phyloP scores from a whole-genome alignment of 169 alveolate genomes.

The Eimeria sp. region DNA sequence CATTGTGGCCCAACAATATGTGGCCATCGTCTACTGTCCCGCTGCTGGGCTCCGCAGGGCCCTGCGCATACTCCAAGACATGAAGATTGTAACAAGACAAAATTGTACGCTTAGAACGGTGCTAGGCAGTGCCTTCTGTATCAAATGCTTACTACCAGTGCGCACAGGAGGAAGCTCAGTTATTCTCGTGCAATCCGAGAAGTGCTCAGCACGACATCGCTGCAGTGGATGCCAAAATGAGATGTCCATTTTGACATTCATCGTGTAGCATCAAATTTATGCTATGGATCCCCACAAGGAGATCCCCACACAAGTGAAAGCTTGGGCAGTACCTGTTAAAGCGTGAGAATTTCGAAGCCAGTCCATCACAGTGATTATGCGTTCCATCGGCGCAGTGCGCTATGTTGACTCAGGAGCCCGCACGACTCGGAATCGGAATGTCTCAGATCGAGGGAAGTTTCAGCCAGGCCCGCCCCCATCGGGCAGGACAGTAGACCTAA shows the following conservation, averaged over 20 bases:
- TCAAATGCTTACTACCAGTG: background rate
- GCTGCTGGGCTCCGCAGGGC: slow-evolving; percentile 1
- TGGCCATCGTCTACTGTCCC: background rate
- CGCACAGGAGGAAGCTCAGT: background rate
- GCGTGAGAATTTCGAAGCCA: background rate
- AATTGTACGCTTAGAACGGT: background rate
- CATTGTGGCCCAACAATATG: background rate
- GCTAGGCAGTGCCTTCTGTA: background rate
- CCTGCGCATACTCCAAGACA: background rate
- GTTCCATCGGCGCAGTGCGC: background rate
- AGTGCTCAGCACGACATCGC: background rate
- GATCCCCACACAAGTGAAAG: too few species aligned
- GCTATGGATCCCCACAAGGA: too few species aligned
- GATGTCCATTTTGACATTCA: background rate
- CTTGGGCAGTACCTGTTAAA: background rate
- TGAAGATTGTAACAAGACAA: slow-evolving; percentile 3
- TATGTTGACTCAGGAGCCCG: background rate
- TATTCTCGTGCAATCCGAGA: background rate
- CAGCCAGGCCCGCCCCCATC: background rate
- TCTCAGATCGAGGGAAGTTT: slow-evolving; percentile 2
- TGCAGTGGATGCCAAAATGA: background rate
- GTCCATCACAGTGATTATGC: background rate
- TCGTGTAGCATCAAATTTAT: too few species aligned
- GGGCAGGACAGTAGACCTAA: background rate
- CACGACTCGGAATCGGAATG: slow-evolving; percentile 9